Base-by-base conservation (phyloP, 179 eudicot species). In the Vitellaria paradoxa region DNA sequence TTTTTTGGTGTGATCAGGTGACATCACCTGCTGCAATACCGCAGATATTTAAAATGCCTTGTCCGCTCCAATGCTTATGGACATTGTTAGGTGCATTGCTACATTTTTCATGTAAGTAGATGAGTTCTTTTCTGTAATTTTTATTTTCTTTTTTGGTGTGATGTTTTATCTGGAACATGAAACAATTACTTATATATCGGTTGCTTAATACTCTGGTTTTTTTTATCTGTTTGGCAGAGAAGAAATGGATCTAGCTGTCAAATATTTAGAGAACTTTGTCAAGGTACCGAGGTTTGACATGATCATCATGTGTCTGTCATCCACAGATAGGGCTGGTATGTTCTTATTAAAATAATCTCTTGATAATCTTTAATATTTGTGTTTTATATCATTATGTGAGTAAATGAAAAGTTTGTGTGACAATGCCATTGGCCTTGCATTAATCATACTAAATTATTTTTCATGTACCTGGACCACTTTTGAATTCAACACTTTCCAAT, bases 241-340 rank as follows among this genome's bases (percentile, higher is more conserved):
- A 79, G 98, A 93, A 47, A 84, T 82, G 71, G 91, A 89, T 76
- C 76, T 93, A 74, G 87, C 90, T 59, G 87, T 96, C 57, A 83
- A 86, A 72, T 91, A 91, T 86, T 78, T 96, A 24, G 89, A 91
- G 70, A 89, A 84, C 79, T 79, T 96, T 61, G 82, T 89, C 72
- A 87, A 86, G 79, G 81, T 93, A 79, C 83, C 96, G 53, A 90
- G 99, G 82, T 96, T 96, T 78, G 91, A 88, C 78, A 91, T 86
- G 90, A 82, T 93, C 81, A 84, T 96, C 80, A 82, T 96, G 98
- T 96, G 98, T 74, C 97, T 96, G 84, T 81, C 97, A 56, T 80
- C 91, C 26, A 59, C 87, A 37, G 97, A 93, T 78, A 90, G 84
- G 79, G 82, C 89, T 71, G 96, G 99, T 96, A 91, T 72, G 97